Evolutionary conservation across 1,284 basidiomycete species (phyloP).

Genomic region (Ustanciosporium gigantosporum): DNA sequence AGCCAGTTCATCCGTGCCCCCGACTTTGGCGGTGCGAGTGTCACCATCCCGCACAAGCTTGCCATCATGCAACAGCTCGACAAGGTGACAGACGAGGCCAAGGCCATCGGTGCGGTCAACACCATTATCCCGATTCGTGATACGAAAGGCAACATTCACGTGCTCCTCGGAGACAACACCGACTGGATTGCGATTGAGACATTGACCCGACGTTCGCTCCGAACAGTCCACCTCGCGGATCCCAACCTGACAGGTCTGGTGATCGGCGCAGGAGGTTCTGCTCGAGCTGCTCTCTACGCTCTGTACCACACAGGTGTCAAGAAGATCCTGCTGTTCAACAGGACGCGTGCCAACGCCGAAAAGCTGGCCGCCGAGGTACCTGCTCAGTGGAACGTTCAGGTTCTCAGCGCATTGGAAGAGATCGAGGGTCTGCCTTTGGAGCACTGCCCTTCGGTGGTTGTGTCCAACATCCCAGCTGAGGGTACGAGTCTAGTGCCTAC

Average conservation of each 20-base stretch:
- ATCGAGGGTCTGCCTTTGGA: constrained; percentile 6
- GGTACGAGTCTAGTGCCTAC: constrained; percentile 38
- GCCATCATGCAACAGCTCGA: constrained; percentile 53
- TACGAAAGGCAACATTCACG: constrained; percentile 3
- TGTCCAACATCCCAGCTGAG: constrained; percentile 56
- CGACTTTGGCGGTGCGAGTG: constrained; percentile 90
- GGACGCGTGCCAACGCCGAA: constrained; percentile 52
- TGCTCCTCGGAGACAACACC: constrained; percentile 56
- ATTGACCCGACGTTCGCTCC: constrained; percentile 24
- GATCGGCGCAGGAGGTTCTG: constrained; percentile 59
- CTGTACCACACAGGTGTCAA: constrained; percentile 52
- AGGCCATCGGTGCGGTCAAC: constrained; percentile 58
- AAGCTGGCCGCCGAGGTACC: constrained; percentile 42
- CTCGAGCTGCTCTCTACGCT: constrained; percentile 57
- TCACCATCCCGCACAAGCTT: constrained; percentile 67
- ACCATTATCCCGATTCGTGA: constrained; percentile 49
- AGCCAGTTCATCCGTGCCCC: constrained; percentile 69
- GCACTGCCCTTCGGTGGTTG: constrained; percentile 31
- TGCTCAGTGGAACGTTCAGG: constrained; percentile 50
- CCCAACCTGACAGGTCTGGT: constrained; percentile 46
- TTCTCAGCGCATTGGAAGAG: constrained; percentile 35
- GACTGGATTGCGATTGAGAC: constrained; percentile 58
- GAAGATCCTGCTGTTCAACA: constrained; percentile 55
- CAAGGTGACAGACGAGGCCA: constrained; percentile 47
- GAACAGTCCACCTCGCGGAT: constrained; percentile 23